These are phyloP conservation scores for Stenogyne calaminthoides DNA, from an alignment of 305 asterid species.

Conservation along the genomic window DNA sequence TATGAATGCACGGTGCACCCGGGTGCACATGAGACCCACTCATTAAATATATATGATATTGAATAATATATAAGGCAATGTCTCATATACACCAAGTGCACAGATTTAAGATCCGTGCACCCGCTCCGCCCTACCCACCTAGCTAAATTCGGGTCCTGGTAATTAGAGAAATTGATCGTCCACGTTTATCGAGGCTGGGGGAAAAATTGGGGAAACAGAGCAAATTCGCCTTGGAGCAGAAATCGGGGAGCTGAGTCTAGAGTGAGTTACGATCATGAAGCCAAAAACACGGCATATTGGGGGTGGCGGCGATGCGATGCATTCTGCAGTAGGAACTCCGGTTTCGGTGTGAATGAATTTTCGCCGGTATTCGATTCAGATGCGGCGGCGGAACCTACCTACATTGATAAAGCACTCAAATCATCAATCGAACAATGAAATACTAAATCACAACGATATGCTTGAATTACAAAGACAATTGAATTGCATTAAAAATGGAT, in stretches of 20 bases:
- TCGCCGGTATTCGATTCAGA: conserved; percentile 33
- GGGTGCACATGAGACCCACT: too few relatives aligned
- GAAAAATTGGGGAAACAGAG: conserved; percentile 66
- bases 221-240: conserved; percentile 67
- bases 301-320: conserved; percentile 72
- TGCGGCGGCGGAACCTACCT: conserved; percentile 48
- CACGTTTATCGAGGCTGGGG: conserved; percentile 60
- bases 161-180: conserved; percentile 40
- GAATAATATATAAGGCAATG: too few relatives aligned
- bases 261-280: conserved; percentile 59
- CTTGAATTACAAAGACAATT: too few relatives aligned
- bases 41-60: too few relatives aligned
- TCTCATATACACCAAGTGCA: too few relatives aligned
- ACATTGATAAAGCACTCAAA: conserved; percentile 38
- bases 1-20: too few relatives aligned
- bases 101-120: too few relatives aligned
- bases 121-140: too few relatives aligned
- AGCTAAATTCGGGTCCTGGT: too few relatives aligned
- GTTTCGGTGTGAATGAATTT: conserved; percentile 64
- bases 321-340: conserved; percentile 60
- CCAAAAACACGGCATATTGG: conserved; percentile 64
- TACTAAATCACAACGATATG: conserved; percentile 6
- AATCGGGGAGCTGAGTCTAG: too few relatives aligned
- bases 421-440: neutral
- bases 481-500: neutral